Conservation (phyloP, 2,329 filamentous ascomycete species). For the Cordyceps cicadae region DNA sequence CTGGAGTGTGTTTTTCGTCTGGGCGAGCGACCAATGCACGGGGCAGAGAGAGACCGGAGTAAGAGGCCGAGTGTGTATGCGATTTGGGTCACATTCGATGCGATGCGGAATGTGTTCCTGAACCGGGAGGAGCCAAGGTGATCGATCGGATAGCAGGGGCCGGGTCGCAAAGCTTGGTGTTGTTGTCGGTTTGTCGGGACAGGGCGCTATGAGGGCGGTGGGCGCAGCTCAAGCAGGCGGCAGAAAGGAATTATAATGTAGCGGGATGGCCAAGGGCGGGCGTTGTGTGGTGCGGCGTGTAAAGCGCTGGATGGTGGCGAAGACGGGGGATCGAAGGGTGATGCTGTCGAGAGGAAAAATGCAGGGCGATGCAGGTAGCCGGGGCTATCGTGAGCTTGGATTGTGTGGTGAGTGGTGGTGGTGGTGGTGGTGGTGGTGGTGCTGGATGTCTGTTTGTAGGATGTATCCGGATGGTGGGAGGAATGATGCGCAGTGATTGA, state of each 20-base stretch:
- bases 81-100: slow-evolving; percentile 6
- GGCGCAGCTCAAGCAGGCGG: not conserved
- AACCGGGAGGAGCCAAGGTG: not conserved
- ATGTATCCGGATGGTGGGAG: not conserved
- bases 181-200: not conserved
- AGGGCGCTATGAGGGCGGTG: not conserved
- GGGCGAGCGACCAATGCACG: not conserved
- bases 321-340: not conserved
- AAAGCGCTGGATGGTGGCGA: not conserved
- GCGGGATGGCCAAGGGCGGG: not conserved
- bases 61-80: not conserved
- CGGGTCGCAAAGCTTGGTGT: not conserved
- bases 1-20: not conserved
- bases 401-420: not conserved
- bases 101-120: not conserved
- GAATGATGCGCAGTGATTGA: not conserved
- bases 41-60: not conserved
- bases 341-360: not conserved
- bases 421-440: not conserved
- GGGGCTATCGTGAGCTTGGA: slow-evolving; percentile 8
- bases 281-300: not conserved
- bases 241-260: not conserved
- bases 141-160: not conserved
- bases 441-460: not conserved
- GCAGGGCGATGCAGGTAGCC: not conserved